These are phyloP conservation scores for Plasmodium adleri DNA, from an alignment of 169 alveolate genomes.

Conservation along the genomic window DNA sequence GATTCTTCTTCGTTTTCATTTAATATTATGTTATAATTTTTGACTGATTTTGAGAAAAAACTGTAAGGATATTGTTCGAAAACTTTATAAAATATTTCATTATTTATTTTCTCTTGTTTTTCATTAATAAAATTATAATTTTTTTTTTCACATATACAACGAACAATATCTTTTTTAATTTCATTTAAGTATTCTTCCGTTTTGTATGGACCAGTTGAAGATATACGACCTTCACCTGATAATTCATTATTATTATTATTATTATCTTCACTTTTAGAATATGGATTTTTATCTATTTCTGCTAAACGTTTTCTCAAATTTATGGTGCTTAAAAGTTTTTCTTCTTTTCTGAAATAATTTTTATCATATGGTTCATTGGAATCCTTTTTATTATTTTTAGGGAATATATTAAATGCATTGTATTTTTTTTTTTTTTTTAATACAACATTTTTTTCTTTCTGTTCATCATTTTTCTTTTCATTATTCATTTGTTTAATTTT, in stretches of 20 bases:
- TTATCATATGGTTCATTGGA: background rate
- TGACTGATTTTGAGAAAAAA: slow-evolving; percentile 63
- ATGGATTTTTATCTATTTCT: background rate
- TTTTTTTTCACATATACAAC: slow-evolving; percentile 67
- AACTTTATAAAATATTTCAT: slow-evolving; percentile 70
- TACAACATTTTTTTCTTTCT: background rate
- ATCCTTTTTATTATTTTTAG: background rate
- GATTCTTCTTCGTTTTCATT: slow-evolving; percentile 74
- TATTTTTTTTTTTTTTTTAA: background rate
- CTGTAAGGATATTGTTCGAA: slow-evolving; percentile 74
- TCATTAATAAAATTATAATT: slow-evolving; percentile 43
- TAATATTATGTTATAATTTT: slow-evolving; percentile 60
- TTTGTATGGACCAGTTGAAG: background rate
- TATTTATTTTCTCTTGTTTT: slow-evolving; percentile 68
- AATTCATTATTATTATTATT: slow-evolving; percentile 12
- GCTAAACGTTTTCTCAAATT: too few species aligned
- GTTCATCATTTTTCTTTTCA: background rate
- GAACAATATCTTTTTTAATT: slow-evolving; percentile 44
- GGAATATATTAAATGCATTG: background rate
- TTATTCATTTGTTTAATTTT: background rate
- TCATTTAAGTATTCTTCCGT: slow-evolving; percentile 42
- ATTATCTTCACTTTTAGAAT: background rate
- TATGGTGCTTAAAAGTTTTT: too few species aligned
- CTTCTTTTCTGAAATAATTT: background rate
- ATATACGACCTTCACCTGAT: background rate